phyloP scores from a whole-genome alignment of 805 yeast species.

The Clavispora phyllophila region DNA sequence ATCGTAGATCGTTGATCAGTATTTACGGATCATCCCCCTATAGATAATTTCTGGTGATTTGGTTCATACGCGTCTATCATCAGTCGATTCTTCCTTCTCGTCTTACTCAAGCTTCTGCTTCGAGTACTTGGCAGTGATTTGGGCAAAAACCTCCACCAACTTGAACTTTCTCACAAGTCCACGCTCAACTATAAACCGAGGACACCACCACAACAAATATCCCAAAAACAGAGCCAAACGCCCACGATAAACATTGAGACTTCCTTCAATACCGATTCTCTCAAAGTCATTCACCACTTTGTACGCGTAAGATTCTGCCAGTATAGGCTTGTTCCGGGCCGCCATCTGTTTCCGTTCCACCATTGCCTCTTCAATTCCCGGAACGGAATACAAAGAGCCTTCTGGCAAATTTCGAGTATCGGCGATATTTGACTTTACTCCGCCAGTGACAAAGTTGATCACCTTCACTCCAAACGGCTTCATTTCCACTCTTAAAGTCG shows the following conservation, averaged over 20 bases:
- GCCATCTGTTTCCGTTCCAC: constrained; percentile 55
- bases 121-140: constrained; percentile 18
- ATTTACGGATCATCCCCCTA: too few relatives aligned
- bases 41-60: too few relatives aligned
- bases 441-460: constrained; percentile 68
- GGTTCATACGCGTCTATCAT: too few relatives aligned
- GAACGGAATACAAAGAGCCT: constrained; percentile 47
- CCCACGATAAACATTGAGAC: constrained; percentile 57
- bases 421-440: constrained; percentile 65
- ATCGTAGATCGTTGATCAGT: too few relatives aligned
- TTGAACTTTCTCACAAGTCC: constrained; percentile 33
- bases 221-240: constrained; percentile 35
- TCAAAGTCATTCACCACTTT: constrained; percentile 49
- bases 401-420: constrained; percentile 58
- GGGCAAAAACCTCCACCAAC: constrained; percentile 22
- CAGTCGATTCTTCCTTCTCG: too few relatives aligned
- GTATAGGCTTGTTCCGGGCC: constrained; percentile 52
- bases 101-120: constrained; percentile 9
- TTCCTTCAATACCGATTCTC: constrained; percentile 26
- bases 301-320: constrained; percentile 52
- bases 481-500: constrained; percentile 58
- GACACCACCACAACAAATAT: constrained; percentile 33
- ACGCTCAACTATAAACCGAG: constrained; percentile 44
- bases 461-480: constrained; percentile 70
- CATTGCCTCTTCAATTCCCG: constrained; percentile 48